A percentile compares a stretch with the other conserved stretches of the same genome.
These are phyloP conservation scores for Mikania micrantha DNA, from an alignment of 129 eudicot species.

Conservation along the genomic window DNA sequence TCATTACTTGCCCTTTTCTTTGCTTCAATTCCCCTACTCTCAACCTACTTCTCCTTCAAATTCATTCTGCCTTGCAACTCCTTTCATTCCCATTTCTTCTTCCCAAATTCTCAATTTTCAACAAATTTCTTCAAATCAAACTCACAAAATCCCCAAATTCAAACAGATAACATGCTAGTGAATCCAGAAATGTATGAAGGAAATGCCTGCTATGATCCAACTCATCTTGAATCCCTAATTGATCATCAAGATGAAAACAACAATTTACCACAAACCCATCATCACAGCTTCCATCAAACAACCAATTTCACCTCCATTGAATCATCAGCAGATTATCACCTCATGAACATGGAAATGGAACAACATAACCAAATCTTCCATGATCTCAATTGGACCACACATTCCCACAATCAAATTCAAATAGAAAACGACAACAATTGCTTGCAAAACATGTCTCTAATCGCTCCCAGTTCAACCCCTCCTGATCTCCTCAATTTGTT, in stretches of 20 bases:
- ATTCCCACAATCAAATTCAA: slow-evolving; percentile 30
- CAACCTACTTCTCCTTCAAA: slow-evolving; percentile 23
- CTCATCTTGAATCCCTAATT: slow-evolving; percentile 27
- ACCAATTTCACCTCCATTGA: slow-evolving; percentile 38
- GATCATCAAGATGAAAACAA: slow-evolving; percentile 27
- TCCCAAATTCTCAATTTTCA: not conserved
- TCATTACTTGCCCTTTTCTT: slow-evolving; percentile 22
- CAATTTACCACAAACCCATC: slow-evolving; percentile 33
- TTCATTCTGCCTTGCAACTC: not conserved
- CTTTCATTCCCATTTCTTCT: too few relatives aligned
- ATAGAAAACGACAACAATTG: slow-evolving; percentile 7
- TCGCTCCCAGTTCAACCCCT: slow-evolving; percentile 40
- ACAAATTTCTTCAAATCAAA: not conserved
- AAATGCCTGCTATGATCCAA: slow-evolving; percentile 51
- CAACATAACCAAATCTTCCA: slow-evolving; percentile 32
- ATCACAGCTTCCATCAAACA: slow-evolving; percentile 32
- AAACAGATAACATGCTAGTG: slow-evolving; percentile 26
- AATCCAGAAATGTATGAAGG: slow-evolving; percentile 45
- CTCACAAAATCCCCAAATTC: too few relatives aligned
- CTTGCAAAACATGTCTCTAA: slow-evolving; percentile 24
- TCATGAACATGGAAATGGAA: slow-evolving; percentile 39
- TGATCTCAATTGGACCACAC: slow-evolving; percentile 20
- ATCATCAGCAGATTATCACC: slow-evolving; percentile 33
- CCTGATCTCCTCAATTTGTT: slow-evolving; percentile 69
- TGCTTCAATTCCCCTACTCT: slow-evolving; percentile 28